Conservation (phyloP, 148 eudicot species). For the Vaccinium myrtillus region DNA sequence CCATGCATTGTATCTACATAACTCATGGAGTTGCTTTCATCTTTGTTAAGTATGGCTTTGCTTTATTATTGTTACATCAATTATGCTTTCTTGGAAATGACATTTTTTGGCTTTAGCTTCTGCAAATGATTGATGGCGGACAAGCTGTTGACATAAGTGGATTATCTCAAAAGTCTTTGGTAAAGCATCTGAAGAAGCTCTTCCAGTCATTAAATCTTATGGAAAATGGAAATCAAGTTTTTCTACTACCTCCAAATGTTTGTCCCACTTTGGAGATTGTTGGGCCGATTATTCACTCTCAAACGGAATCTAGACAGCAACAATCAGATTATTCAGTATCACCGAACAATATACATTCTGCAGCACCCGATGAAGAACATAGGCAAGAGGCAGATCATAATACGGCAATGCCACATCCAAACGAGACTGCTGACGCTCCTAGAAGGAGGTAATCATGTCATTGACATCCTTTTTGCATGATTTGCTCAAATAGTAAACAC, state of each 20-base stretch:
- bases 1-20: not conserved
- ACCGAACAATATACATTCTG: conserved; percentile 21
- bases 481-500: not conserved
- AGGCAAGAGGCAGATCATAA: conserved; percentile 30
- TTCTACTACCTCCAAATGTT: conserved; percentile 63
- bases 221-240: conserved; percentile 67
- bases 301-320: conserved; percentile 30
- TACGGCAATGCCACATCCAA: conserved; percentile 23
- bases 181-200: conserved; percentile 71
- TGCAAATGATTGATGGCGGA: conserved; percentile 85
- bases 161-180: conserved; percentile 72
- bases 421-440: conserved; percentile 50
- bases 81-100: conserved; percentile 16
- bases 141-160: conserved; percentile 97
- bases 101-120: conserved; percentile 49
- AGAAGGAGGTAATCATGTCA: conserved; percentile 49
- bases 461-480: conserved; percentile 3
- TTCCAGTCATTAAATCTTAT: conserved; percentile 73
- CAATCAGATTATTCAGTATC: conserved; percentile 25
- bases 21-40: not conserved
- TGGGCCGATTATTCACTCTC: conserved; percentile 54
- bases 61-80: not conserved
- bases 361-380: conserved; percentile 29
- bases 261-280: conserved; percentile 71
- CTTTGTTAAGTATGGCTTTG: not conserved